A percentile compares a stretch with the other conserved stretches of the same genome.
Evolutionary conservation across 1,284 basidiomycete genomes (phyloP).

Genomic region (Erythrobasidium hasegawianum): DNA sequence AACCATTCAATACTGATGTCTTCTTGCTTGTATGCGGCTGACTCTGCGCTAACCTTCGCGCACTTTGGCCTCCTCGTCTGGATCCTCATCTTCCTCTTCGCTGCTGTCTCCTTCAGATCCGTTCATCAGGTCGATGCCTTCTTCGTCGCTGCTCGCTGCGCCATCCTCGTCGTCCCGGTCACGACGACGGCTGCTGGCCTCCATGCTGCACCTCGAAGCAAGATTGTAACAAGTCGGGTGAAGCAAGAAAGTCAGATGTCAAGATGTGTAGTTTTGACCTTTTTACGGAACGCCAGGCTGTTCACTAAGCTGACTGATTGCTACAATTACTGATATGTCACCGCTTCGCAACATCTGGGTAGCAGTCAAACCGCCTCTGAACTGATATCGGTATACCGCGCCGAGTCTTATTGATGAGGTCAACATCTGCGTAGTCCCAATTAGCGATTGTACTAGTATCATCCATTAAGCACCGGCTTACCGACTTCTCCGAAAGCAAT

Average conservation of each 20-base stretch:
- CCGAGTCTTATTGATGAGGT: conserved; percentile 64
- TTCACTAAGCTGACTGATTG: too few species aligned
- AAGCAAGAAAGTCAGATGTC: not conserved
- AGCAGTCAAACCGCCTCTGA: conserved; percentile 88
- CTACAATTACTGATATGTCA: conserved; percentile 1
- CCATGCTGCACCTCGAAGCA: conserved; percentile 10
- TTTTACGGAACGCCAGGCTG: too few species aligned
- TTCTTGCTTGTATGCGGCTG: not conserved
- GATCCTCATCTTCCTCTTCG: conserved; percentile 77
- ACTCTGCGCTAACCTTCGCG: conserved; percentile 54
- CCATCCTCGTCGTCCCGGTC: conserved; percentile 22
- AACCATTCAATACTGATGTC: too few species aligned
- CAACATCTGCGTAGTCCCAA: conserved; percentile 60
- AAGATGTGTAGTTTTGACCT: too few species aligned
- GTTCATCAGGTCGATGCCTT: conserved; percentile 41
- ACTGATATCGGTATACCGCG: conserved; percentile 78
- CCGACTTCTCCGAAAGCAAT: conserved; percentile 79
- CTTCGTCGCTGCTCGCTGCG: conserved; percentile 35
- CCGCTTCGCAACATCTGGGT: conserved; percentile 60
- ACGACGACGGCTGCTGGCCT: conserved; percentile 4
- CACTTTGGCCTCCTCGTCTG: conserved; percentile 68
- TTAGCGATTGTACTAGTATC: not conserved
- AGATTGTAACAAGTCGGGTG: not conserved
- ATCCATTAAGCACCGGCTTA: conserved; percentile 51
- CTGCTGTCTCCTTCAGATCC: conserved; percentile 55